These are phyloP conservation scores for Trametes cingulata DNA, from an alignment of 768 basidiomycete species.

Conservation along the genomic window DNA sequence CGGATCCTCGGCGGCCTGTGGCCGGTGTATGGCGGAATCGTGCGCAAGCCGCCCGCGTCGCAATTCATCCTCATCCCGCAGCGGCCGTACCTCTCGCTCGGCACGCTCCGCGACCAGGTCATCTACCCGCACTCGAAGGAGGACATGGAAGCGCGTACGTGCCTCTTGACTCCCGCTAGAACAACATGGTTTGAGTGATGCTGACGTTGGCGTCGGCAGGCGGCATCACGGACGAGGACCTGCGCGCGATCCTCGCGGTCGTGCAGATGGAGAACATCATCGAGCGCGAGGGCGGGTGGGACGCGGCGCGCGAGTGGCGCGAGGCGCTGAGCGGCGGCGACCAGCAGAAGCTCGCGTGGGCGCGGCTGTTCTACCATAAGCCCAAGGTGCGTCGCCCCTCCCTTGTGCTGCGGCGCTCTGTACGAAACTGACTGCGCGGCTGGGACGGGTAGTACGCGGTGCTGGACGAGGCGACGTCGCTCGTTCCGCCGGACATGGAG, in stretches of 20 bases:
- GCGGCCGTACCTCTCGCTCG: constrained; percentile 90
- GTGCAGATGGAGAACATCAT: constrained; percentile 88
- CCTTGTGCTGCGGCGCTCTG: not conserved
- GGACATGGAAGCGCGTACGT: constrained; percentile 78
- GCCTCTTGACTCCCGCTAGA: not conserved
- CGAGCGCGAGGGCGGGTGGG: constrained; percentile 97
- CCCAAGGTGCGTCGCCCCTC: constrained; percentile 64
- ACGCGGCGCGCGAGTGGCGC: constrained; percentile 86
- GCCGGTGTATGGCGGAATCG: constrained; percentile 84
- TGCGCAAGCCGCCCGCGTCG: constrained; percentile 84
- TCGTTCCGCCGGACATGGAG: constrained; percentile 92
- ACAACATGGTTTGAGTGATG: not conserved
- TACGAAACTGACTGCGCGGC: constrained; percentile 1
- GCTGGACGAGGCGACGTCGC: constrained; percentile 93
- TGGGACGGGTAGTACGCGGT: constrained; percentile 75
- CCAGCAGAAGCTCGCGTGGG: constrained; percentile 98
- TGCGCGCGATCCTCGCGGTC: constrained; percentile 67
- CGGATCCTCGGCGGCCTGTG: constrained; percentile 96
- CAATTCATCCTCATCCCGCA: constrained; percentile 96
- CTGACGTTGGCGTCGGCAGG: constrained; percentile 38
- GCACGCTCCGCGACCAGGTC: constrained; percentile 93
- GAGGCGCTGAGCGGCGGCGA: constrained; percentile 93
- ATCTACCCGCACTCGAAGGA: constrained; percentile 88
- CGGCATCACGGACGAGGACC: constrained; percentile 71
- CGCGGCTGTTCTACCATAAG: constrained; percentile 90